Percentiles rank a stretch among this genome's conserved stretches.
phyloP scores from a whole-genome alignment of 208 protist species.

The Sergeia podlipaevii region DNA sequence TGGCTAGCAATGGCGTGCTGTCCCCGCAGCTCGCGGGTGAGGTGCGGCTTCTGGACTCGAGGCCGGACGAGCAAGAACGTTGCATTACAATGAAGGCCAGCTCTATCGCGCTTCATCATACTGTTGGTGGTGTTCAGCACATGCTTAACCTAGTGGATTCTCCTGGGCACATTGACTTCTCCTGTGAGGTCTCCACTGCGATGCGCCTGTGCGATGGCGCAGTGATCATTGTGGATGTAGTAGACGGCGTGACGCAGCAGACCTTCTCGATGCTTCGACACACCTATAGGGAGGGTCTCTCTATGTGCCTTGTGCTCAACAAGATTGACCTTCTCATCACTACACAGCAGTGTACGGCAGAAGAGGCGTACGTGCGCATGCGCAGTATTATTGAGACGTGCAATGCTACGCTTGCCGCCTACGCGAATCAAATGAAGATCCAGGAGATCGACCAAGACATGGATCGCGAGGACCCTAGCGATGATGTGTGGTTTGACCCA shows the following conservation, averaged over 20 bases:
- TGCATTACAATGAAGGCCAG: conserved; percentile 99
- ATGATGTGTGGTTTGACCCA: conserved; percentile 96
- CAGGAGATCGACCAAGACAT: conserved; percentile 78
- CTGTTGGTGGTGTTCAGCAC: conserved; percentile 47
- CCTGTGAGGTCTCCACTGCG: conserved; percentile 96
- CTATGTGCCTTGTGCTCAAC: conserved; percentile 97
- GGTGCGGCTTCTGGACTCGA: conserved; percentile 97
- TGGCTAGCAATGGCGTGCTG: conserved; percentile 98
- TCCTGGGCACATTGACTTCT: conserved; percentile 99
- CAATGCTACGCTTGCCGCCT: conserved; percentile 83
- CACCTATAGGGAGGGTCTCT: conserved; percentile 94
- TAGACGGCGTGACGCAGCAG: conserved; percentile 98
- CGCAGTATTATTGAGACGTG: conserved; percentile 94
- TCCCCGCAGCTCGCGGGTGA: conserved; percentile 95
- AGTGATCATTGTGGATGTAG: conserved; percentile 97
- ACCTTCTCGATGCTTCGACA: conserved; percentile 95
- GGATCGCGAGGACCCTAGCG: conserved; percentile 69
- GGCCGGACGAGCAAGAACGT: conserved; percentile 96
- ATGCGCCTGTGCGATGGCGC: conserved; percentile 97
- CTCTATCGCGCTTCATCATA: conserved; percentile 94
- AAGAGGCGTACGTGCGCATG: conserved; percentile 92
- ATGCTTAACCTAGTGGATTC: conserved; percentile 99
- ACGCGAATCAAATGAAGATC: conserved; percentile 80
- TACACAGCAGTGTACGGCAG: conserved; percentile 89
- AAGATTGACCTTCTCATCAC: conserved; percentile 98